phyloP scores from a whole-genome alignment of 139 green algal species.

The Diplosphaera chodatii region DNA sequence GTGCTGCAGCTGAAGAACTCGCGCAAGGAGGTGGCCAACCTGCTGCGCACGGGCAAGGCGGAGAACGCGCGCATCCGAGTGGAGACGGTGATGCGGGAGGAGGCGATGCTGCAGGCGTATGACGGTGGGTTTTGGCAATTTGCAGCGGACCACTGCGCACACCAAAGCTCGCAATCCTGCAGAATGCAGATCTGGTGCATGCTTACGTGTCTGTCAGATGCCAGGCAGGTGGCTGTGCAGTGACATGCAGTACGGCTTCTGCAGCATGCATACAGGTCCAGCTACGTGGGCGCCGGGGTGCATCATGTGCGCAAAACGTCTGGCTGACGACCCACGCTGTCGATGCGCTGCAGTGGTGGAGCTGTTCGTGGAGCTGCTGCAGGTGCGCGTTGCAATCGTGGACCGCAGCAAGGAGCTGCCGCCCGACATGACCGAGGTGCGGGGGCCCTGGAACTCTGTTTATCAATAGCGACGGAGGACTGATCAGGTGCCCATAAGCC shows the following conservation, averaged over 20 bases:
- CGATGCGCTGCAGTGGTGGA: slow-evolving; percentile 50
- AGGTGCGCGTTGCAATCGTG: slow-evolving; percentile 67
- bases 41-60: slow-evolving; percentile 61
- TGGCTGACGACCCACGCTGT: too few relatives aligned
- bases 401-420: slow-evolving; percentile 65
- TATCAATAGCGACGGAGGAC: slow-evolving; percentile 20
- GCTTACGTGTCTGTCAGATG: too few relatives aligned
- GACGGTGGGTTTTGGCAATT: too few relatives aligned
- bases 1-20: slow-evolving; percentile 64
- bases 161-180: too few relatives aligned
- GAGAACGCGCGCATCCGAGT: slow-evolving; percentile 81
- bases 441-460: slow-evolving; percentile 22
- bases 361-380: slow-evolving; percentile 86
- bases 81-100: slow-evolving; percentile 78
- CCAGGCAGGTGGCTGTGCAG: too few relatives aligned
- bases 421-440: slow-evolving; percentile 62
- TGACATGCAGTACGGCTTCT: too few relatives aligned
- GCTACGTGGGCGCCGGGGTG: too few relatives aligned
- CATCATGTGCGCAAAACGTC: too few relatives aligned
- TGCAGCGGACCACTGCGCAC: too few relatives aligned
- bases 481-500: too few relatives aligned
- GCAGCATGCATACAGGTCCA: too few relatives aligned
- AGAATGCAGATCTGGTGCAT: too few relatives aligned
- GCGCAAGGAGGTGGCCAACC: slow-evolving; percentile 65
- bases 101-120: slow-evolving; percentile 35